Evolutionary conservation across 495 filamentous ascomycete genomes (phyloP).

Genomic region (Penicillium manginii): DNA sequence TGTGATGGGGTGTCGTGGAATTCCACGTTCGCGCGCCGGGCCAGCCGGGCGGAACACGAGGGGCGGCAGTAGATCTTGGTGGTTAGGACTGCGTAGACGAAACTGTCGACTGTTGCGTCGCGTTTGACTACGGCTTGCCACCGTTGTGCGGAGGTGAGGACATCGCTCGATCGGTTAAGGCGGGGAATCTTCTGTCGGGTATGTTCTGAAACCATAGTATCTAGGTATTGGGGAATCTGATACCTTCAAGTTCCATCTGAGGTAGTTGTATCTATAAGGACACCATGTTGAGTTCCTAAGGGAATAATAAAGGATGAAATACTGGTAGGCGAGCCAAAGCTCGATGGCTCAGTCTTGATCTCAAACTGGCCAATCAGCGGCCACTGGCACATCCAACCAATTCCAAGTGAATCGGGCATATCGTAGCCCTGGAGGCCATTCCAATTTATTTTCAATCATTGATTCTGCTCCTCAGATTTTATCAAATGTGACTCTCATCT

Average conservation of each 20-base stretch:
- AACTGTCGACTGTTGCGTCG: conserved; percentile 51
- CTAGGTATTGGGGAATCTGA: no score
- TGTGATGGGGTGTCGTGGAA: conserved; percentile 60
- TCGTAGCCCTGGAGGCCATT: no score
- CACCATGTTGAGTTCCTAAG: background rate
- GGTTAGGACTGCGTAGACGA: conserved; percentile 65
- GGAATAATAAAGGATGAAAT: background rate
- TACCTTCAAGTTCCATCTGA: no score
- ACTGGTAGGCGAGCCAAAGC: background rate
- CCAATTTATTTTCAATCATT: no score
- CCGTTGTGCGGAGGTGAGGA: conserved; percentile 43
- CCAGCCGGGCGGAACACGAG: conserved; percentile 61
- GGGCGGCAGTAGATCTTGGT: conserved; percentile 69
- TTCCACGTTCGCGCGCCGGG: conserved; percentile 61
- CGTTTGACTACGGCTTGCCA: conserved; percentile 61
- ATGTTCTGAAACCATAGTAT: background rate
- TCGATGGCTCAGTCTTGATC: conserved; percentile 4
- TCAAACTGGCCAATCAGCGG: conserved; percentile 12
- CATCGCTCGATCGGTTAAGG: conserved; percentile 22
- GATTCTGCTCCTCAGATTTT: no score
- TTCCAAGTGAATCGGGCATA: no score
- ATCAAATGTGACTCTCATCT: no score
- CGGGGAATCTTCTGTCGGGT: conserved; percentile 31
- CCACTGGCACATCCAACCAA: background rate
- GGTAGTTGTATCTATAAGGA: background rate